Conservation (phyloP, 176 grass and related monocot species). For the Rhipidocladum racemiflorum region DNA sequence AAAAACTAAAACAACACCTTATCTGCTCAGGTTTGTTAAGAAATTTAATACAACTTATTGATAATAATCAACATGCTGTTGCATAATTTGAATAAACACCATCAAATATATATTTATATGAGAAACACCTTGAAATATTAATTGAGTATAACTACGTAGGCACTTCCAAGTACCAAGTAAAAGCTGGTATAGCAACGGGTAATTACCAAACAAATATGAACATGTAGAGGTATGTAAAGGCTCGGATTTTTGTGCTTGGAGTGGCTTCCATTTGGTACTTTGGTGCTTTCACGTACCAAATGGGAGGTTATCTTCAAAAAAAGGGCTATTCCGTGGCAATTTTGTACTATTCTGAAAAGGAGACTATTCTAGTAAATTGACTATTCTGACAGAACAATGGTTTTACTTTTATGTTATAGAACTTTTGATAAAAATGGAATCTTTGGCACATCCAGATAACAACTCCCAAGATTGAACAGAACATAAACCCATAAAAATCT, state of each 20-base stretch:
- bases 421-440: not conserved
- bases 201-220: not conserved
- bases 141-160: not conserved
- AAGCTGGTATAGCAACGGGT: not conserved
- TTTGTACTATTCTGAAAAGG: not conserved
- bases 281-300: not conserved
- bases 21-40: not conserved
- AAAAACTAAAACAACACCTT: not conserved
- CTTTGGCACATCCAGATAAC: not conserved
- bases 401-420: not conserved
- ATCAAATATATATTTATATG: too few relatives aligned
- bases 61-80: too few relatives aligned
- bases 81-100: not conserved
- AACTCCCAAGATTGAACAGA: not conserved
- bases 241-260: not conserved
- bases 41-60: too few relatives aligned
- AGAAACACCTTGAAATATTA: not conserved
- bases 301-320: not conserved
- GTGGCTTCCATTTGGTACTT: not conserved
- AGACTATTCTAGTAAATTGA: not conserved
- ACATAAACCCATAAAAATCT: not conserved
- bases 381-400: not conserved
- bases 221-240: not conserved
- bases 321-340: not conserved
- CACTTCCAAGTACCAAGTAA: not conserved